These are phyloP conservation scores for Drosera spatulata DNA, from an alignment of 179 eudicot species.

Conservation along the genomic window DNA sequence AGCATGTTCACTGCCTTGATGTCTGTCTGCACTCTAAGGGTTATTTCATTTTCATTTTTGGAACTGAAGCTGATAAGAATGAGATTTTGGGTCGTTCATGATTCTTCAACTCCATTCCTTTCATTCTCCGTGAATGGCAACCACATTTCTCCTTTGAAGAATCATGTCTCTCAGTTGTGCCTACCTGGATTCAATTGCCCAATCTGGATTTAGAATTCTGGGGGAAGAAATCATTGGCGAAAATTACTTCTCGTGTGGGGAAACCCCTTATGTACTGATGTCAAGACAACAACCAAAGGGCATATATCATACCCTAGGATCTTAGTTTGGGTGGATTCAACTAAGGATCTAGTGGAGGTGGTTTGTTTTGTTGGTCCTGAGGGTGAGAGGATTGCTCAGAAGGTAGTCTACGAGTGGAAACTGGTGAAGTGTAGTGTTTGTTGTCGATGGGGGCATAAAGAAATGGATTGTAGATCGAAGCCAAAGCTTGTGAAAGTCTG, in stretches of 20 bases:
- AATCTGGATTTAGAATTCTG: neutral
- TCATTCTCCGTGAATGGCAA: too few species aligned
- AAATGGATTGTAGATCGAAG: too few species aligned
- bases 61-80: too few species aligned
- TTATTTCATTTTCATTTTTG: too few species aligned
- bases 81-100: too few species aligned
- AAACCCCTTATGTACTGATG: neutral
- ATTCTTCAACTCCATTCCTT: too few species aligned
- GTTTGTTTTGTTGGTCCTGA: neutral
- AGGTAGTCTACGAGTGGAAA: neutral
- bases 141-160: too few species aligned
- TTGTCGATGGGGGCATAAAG: neutral
- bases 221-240: neutral
- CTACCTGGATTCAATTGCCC: neutral
- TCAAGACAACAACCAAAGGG: neutral
- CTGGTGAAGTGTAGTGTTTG: neutral
- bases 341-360: neutral
- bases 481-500: neutral
- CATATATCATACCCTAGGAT: neutral
- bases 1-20: too few species aligned
- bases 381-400: neutral
- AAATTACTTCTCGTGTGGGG: neutral
- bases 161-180: too few species aligned
- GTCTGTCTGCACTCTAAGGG: too few species aligned
- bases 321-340: neutral